A percentile compares a stretch with the other conserved stretches of the same genome.
Conservation (phyloP, 2,329 filamentous ascomycete species). For the Cucurbitaria berberidis region DNA sequence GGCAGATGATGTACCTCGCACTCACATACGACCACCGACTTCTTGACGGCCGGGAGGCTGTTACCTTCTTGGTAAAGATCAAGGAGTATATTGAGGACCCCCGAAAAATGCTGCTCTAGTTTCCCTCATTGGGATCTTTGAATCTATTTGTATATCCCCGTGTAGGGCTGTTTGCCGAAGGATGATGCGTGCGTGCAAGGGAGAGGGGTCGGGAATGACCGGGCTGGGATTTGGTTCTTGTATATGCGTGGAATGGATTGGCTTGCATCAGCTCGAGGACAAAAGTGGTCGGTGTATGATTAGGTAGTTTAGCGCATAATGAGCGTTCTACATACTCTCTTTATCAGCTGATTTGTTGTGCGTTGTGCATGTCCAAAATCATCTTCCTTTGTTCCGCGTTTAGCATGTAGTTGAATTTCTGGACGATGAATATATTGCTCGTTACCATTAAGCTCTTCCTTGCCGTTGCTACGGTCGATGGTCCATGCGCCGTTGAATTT, state of each 20-base stretch:
- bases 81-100: constrained; percentile 99
- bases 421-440: too few species aligned
- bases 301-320: constrained; percentile 7
- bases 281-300: constrained; percentile 6
- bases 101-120: constrained; percentile 77
- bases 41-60: constrained; percentile 91
- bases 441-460: too few species aligned
- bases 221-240: constrained; percentile 3
- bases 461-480: too few species aligned
- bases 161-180: neutral
- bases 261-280: neutral
- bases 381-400: too few species aligned
- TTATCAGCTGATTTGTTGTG: neutral
- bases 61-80: constrained; percentile 94
- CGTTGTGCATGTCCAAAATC: neutral
- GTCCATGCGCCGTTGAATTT: too few species aligned
- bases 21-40: constrained; percentile 97
- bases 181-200: neutral
- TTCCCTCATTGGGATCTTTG: neutral
- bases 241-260: constrained; percentile 4
- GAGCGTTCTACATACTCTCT: neutral
- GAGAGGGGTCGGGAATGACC: neutral
- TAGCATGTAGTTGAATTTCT: too few species aligned
- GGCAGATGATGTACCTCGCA: constrained; percentile 94
- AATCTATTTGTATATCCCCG: neutral